Conservation (phyloP, 768 basidiomycete genomes). For the Mrakia blollopis region DNA sequence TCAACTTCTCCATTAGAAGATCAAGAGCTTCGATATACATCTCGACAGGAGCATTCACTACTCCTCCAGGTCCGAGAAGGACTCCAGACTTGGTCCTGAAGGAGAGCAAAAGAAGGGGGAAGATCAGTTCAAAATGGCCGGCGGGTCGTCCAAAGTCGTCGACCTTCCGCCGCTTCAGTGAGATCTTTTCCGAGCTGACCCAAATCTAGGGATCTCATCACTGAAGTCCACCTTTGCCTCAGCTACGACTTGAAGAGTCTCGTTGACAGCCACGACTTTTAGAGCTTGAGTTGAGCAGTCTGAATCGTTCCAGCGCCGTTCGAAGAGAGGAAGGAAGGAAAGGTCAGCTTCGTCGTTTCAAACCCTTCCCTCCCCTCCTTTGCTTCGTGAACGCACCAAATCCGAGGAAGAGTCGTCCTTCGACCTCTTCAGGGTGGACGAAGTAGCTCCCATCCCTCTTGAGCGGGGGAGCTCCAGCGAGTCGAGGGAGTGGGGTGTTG, state of each 20-base stretch:
- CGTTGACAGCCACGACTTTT: constrained; percentile 47
- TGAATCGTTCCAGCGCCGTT: background rate
- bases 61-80: constrained; percentile 50
- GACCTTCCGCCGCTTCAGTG: background rate
- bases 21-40: constrained; percentile 88
- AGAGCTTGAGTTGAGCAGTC: constrained; percentile 83
- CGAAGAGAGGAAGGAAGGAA: background rate
- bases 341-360: background rate
- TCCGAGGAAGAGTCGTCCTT: background rate
- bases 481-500: background rate
- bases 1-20: constrained; percentile 55
- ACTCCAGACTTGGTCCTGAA: constrained; percentile 42
- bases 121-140: too few species aligned
- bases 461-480: background rate
- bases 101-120: constrained; percentile 6
- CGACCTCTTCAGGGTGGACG: background rate
- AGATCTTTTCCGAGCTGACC: constrained; percentile 10
- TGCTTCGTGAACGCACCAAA: background rate
- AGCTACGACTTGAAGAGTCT: constrained; percentile 57
- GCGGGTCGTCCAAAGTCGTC: background rate
- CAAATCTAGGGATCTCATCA: constrained; percentile 61
- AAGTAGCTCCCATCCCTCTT: background rate
- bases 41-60: constrained; percentile 71
- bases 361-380: background rate
- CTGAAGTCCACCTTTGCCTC: constrained; percentile 75